A percentile compares a stretch with the other conserved stretches of the same genome.
Evolutionary conservation across 2,329 filamentous ascomycete species (phyloP).

Genomic region (Claviceps fusiformis): DNA sequence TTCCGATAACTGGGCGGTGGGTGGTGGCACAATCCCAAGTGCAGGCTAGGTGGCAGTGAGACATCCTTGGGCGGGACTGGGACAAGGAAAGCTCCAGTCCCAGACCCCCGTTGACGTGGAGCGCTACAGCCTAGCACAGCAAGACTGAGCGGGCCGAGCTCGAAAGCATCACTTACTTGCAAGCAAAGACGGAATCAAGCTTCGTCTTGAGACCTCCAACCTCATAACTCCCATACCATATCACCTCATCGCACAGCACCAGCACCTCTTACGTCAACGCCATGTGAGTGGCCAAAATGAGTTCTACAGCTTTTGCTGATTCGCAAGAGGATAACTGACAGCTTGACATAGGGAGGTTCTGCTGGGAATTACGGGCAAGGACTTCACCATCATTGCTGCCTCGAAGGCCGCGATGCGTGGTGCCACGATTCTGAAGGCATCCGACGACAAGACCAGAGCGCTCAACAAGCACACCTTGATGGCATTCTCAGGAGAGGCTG

Average conservation of each 20-base stretch:
- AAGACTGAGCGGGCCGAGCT: conserved; percentile 3
- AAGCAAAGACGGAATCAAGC: neutral
- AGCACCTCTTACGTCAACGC: neutral
- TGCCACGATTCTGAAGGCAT: conserved; percentile 85
- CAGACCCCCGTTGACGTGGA: conserved; percentile 19
- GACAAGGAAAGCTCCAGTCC: conserved; percentile 6
- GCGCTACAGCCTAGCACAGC: conserved; percentile 22
- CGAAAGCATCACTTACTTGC: conserved; percentile 1
- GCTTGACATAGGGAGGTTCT: conserved; percentile 72
- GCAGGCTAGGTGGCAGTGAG: neutral
- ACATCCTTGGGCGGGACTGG: neutral
- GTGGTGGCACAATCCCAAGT: conserved; percentile 15
- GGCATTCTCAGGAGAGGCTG: conserved; percentile 90
- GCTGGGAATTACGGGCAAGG: conserved; percentile 95
- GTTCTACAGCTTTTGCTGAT: neutral
- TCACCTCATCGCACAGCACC: neutral
- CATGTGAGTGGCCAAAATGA: conserved; percentile 4
- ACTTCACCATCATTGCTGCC: conserved; percentile 95
- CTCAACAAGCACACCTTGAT: conserved; percentile 92
- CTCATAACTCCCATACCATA: neutral
- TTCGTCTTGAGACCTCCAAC: conserved; percentile 2
- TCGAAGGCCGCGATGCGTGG: conserved; percentile 98
- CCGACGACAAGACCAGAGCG: conserved; percentile 88
- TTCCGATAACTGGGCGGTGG: conserved; percentile 21
- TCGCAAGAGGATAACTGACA: neutral